Conservation (phyloP, 2,329 filamentous ascomycete genomes). For the Hymenoscyphus salicellus region DNA sequence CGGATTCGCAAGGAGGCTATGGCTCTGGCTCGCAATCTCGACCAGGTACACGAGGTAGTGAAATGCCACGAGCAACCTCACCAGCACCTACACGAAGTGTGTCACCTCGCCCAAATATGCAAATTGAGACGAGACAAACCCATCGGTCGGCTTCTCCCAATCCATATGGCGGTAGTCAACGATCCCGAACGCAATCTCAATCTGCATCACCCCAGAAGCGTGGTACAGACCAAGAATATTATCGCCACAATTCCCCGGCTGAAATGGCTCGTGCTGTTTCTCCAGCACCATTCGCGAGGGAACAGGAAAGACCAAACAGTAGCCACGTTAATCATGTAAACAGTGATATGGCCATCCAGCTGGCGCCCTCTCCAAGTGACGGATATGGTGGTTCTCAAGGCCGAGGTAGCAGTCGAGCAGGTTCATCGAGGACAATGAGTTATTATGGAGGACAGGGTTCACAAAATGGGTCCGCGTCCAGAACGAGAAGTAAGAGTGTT, state of each 20-base stretch:
- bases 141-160: slow-evolving; percentile 60
- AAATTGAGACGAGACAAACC: slow-evolving; percentile 45
- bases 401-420: slow-evolving; percentile 48
- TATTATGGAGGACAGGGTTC: slow-evolving; percentile 47
- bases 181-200: slow-evolving; percentile 33
- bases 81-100: slow-evolving; percentile 63
- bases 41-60: slow-evolving; percentile 57
- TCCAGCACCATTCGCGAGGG: slow-evolving; percentile 37
- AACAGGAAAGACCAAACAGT: slow-evolving; percentile 50
- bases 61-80: slow-evolving; percentile 60
- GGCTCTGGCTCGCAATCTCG: slow-evolving; percentile 47
- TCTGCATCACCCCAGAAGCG: slow-evolving; percentile 44
- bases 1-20: slow-evolving; percentile 33
- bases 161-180: slow-evolving; percentile 49
- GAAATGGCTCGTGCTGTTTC: slow-evolving; percentile 45
- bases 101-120: slow-evolving; percentile 60
- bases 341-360: slow-evolving; percentile 62
- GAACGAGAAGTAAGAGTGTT: slow-evolving; percentile 74
- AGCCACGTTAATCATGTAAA: slow-evolving; percentile 38
- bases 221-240: slow-evolving; percentile 50
- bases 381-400: slow-evolving; percentile 55
- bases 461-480: slow-evolving; percentile 40
- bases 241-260: slow-evolving; percentile 49
- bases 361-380: slow-evolving; percentile 54
- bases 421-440: slow-evolving; percentile 49